Conservation (phyloP, 2,329 filamentous ascomycete genomes). For the Epichloe hybrida region DNA sequence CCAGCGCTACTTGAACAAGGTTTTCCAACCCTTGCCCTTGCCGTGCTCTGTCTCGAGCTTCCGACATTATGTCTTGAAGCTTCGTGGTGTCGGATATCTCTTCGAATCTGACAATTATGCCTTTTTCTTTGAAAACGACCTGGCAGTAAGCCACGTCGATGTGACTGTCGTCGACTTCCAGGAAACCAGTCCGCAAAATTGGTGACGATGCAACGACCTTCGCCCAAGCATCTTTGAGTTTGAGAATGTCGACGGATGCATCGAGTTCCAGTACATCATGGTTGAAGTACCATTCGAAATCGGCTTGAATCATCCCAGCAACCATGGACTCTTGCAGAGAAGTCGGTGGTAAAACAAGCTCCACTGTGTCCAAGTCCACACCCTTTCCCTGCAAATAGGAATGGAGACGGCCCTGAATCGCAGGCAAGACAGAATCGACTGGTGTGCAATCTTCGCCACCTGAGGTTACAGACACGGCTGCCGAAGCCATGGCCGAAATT, state of each 20-base stretch:
- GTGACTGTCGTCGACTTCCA: conserved; percentile 47
- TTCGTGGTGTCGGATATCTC: conserved; percentile 18
- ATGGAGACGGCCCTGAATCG: conserved; percentile 17
- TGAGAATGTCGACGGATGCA: conserved; percentile 36
- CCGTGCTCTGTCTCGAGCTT: conserved; percentile 24
- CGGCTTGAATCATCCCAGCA: conserved; percentile 64
- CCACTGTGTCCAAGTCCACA: conserved; percentile 27
- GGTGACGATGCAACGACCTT: conserved; percentile 46
- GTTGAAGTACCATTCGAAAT: conserved; percentile 70
- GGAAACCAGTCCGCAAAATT: conserved; percentile 64
- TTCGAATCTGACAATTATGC: conserved; percentile 10
- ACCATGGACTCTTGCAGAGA: conserved; percentile 81
- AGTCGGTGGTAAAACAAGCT: conserved; percentile 58
- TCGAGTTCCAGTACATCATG: conserved; percentile 59
- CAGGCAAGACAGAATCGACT: neutral
- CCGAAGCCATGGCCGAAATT: conserved; percentile 31
- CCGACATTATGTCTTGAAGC: conserved; percentile 22
- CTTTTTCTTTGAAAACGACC: conserved; percentile 22
- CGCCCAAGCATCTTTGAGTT: conserved; percentile 48
- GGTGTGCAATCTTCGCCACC: neutral
- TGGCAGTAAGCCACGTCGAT: conserved; percentile 39
- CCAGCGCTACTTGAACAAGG: conserved; percentile 38
- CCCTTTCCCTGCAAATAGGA: conserved; percentile 22
- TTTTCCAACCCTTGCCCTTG: conserved; percentile 19
- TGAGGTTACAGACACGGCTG: conserved; percentile 27